Evolutionary conservation across 192 early-diverging fungal species (phyloP).

Genomic region (Tieghemiomyces parasiticus): DNA sequence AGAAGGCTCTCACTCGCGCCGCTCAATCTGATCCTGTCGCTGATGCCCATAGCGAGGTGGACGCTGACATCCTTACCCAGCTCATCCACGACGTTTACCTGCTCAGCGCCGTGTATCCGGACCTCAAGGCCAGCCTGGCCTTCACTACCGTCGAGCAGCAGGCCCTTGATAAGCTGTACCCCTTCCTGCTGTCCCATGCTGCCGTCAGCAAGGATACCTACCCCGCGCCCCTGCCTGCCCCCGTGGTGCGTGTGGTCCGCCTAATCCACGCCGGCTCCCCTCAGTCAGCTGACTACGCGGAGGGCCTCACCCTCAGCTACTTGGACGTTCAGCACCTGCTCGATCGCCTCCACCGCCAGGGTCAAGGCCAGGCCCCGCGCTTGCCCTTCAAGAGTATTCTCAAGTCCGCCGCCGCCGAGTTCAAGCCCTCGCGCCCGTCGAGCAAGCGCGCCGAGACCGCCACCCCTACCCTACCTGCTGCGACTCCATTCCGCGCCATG

Average conservation of each 20-base stretch:
- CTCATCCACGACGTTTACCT: not conserved
- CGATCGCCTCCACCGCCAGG: not conserved
- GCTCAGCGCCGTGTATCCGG: not conserved
- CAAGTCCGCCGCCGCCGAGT: not conserved
- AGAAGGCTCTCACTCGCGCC: slow-evolving; percentile 15
- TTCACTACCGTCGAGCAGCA: not conserved
- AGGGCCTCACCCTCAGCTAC: not conserved
- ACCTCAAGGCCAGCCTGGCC: not conserved
- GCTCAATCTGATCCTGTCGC: too few species aligned
- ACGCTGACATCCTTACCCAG: not conserved
- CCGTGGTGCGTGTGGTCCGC: not conserved
- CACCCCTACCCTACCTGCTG: not conserved
- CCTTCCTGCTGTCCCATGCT: not conserved
- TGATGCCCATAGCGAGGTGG: too few species aligned
- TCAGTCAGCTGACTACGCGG: not conserved
- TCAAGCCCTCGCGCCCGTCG: not conserved
- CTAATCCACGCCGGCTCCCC: not conserved
- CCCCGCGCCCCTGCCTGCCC: not conserved
- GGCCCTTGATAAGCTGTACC: not conserved
- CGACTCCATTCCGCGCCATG: not conserved
- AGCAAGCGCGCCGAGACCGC: not conserved
- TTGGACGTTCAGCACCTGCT: not conserved
- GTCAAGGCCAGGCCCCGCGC: not conserved
- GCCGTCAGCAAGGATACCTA: not conserved
- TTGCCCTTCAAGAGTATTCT: not conserved